phyloP scores from a whole-genome alignment of 1,284 basidiomycete genomes.

The Mycosarcoma mackinlayi region DNA sequence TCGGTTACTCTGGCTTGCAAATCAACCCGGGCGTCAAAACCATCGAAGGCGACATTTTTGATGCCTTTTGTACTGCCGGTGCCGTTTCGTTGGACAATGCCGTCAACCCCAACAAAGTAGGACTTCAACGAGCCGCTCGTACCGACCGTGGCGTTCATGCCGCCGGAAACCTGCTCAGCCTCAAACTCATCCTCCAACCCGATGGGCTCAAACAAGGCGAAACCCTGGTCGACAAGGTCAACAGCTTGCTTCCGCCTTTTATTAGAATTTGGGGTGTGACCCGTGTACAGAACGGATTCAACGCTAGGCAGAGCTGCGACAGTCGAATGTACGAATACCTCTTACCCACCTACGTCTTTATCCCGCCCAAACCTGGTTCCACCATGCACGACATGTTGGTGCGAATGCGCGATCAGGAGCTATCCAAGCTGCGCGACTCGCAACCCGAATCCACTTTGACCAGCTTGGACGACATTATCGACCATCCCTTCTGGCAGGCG shows the following conservation, averaged over 20 bases:
- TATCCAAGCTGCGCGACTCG: conserved; percentile 2
- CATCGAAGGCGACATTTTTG: conserved; percentile 90
- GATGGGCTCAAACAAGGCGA: conserved; percentile 31
- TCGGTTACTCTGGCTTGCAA: conserved; percentile 90
- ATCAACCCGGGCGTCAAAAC: conserved; percentile 79
- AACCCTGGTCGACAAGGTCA: conserved; percentile 78
- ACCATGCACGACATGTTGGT: conserved; percentile 62
- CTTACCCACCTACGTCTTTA: conserved; percentile 91
- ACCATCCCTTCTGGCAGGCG: conserved; percentile 64
- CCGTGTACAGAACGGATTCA: conserved; percentile 90
- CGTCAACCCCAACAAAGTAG: conserved; percentile 88
- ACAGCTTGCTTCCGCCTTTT: conserved; percentile 85
- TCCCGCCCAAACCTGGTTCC: conserved; percentile 83
- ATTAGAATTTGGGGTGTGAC: conserved; percentile 94
- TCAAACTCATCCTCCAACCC: conserved; percentile 71
- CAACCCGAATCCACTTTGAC: conserved; percentile 9
- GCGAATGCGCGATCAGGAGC: conserved; percentile 26
- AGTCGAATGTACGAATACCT: conserved; percentile 97
- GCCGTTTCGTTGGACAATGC: conserved; percentile 93
- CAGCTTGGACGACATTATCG: conserved; percentile 32
- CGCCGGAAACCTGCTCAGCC: conserved; percentile 81
- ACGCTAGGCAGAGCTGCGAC: conserved; percentile 79
- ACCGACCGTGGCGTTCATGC: conserved; percentile 99
- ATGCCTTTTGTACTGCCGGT: conserved; percentile 86
- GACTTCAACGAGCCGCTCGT: conserved; percentile 86